Percentiles rank a stretch among this genome's conserved stretches.
phyloP scores from a whole-genome alignment of 1,284 basidiomycete species.

The Anthracocystis panici-leucophaei region DNA sequence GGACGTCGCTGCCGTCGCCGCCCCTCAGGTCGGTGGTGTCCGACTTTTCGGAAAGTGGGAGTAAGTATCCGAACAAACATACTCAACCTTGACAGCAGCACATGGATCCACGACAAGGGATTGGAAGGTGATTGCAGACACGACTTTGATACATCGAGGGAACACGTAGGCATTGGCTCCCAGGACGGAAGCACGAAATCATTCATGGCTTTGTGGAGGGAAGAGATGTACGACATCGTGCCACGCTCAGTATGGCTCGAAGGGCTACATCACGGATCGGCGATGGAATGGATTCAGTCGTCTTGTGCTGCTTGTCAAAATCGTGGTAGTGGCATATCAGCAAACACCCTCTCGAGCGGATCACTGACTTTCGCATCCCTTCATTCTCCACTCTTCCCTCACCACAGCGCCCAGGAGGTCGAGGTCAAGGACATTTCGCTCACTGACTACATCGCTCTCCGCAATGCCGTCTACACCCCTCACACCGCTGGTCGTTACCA shows the following conservation, averaged over 20 bases:
- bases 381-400: constrained; percentile 11
- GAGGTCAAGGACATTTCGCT: constrained; percentile 94
- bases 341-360: not conserved
- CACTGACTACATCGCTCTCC: constrained; percentile 96
- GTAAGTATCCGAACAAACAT: constrained; percentile 46
- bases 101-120: not conserved
- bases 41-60: constrained; percentile 68
- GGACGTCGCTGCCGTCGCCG: constrained; percentile 65
- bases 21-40: constrained; percentile 66
- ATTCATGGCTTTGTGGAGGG: not conserved
- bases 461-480: constrained; percentile 93
- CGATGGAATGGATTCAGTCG: not conserved
- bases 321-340: not conserved
- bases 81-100: constrained; percentile 16
- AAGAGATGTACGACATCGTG: not conserved
- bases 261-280: not conserved
- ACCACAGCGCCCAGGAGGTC: constrained; percentile 75
- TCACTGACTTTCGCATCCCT: constrained; percentile 20
- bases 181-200: not conserved
- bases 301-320: constrained; percentile 3
- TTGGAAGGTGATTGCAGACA: not conserved
- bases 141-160: not conserved
- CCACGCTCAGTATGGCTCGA: not conserved
- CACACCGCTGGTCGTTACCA: constrained; percentile 99
- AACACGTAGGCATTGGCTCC: not conserved